Evolutionary conservation across 257 asterid species (phyloP), one percentile per base, ranked within the genome.

Genomic region (Cynanchum wilfordii): DNA sequence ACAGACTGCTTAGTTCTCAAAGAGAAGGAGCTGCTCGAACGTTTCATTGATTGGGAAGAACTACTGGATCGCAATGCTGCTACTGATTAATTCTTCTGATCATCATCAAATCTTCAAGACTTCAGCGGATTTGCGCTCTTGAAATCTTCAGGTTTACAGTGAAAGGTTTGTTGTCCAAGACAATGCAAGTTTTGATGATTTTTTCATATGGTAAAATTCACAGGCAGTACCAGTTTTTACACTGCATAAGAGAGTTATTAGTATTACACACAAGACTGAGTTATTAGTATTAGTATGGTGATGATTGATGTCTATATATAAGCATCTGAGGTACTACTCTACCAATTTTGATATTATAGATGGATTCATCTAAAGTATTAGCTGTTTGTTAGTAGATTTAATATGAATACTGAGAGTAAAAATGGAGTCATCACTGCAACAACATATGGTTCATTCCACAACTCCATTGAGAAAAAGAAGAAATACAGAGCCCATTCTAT

Each of bases 1-100:
- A 79, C 84, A 22, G 91, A 85, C 75, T 94, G 99, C 80, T 83
- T 91, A 76, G 96, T 91, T 45, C 79, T 91, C 65, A 82, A 86
- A 77, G 97, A 94, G 76, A 83, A 79, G n/a, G 95, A 89, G 84
- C 68, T 94, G 84, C 90, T 94, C 22, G 93, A 88, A 63, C 93
- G 97, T 49, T 94, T 94, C 65, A 65, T 94, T 50, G 97, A 91
- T 70, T 81, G 87, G 91, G 93, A 94, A 78, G 97, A 91, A 77
- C 84, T 91, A 15, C 78, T 88, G 11, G 85, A 84, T 80, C 90
- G 89, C 69, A 79, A 56, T 80, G 71, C 79, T 72, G 73, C 20
- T n/a, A 44, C 57, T 68, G 78, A 79, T 47, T 55, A 40, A 52
- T 11, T 30, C 73, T 33, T 30, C 47, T 42, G 47, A 42, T 42